Conservation (phyloP, 805 yeast genomes). For the Debaryomyces castellii region DNA sequence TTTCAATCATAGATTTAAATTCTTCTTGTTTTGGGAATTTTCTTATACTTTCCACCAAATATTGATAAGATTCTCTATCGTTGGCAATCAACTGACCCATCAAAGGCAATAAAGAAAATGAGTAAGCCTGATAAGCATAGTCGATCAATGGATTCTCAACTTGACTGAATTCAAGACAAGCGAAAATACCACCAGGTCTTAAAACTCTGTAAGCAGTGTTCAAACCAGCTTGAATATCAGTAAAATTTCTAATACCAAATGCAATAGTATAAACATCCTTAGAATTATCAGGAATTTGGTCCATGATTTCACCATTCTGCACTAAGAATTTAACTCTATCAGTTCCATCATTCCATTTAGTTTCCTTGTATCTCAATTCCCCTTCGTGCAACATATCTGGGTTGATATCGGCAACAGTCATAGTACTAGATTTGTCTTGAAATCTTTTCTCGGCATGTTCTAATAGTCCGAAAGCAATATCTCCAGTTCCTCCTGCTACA, state of each 20-base stretch:
- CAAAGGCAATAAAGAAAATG: slow-evolving; percentile 82
- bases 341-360: slow-evolving; percentile 56
- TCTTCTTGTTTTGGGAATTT: slow-evolving; percentile 90
- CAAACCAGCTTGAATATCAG: slow-evolving; percentile 90
- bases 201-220: slow-evolving; percentile 94
- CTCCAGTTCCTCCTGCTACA: slow-evolving; percentile 99
- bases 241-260: slow-evolving; percentile 95
- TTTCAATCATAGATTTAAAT: slow-evolving; percentile 86
- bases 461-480: slow-evolving; percentile 90
- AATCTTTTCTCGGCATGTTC: slow-evolving; percentile 84
- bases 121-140: slow-evolving; percentile 79
- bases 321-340: slow-evolving; percentile 77
- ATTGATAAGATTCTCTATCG: slow-evolving; percentile 94
- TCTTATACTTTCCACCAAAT: slow-evolving; percentile 90
- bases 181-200: slow-evolving; percentile 97
- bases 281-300: slow-evolving; percentile 77
- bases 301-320: slow-evolving; percentile 91
- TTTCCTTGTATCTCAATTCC: slow-evolving; percentile 62
- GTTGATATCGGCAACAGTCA: slow-evolving; percentile 94
- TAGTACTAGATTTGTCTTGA: slow-evolving; percentile 71
- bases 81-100: slow-evolving; percentile 96
- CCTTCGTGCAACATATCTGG: slow-evolving; percentile 96
- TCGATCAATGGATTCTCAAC: slow-evolving; percentile 79
- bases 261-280: slow-evolving; percentile 96
- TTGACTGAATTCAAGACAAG: slow-evolving; percentile 92